These are phyloP conservation scores for Coprinopsis sp. DNA, from an alignment of 768 basidiomycete species.

Conservation along the genomic window DNA sequence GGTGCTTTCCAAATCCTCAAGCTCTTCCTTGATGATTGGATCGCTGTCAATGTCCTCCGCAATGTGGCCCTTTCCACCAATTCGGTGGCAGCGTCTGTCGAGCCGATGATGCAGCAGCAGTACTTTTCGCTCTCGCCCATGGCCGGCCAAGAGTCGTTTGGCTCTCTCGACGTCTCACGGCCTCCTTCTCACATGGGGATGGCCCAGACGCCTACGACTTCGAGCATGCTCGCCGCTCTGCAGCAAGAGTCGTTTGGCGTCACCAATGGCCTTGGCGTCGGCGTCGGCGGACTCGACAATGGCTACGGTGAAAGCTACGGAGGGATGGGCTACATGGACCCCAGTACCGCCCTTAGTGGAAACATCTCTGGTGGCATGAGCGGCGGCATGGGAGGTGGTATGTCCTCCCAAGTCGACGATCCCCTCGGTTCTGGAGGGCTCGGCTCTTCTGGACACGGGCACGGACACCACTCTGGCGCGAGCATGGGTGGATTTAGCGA, in stretches of 20 bases:
- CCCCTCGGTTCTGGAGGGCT: too few relatives aligned
- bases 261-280: neutral
- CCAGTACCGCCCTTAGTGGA: too few relatives aligned
- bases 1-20: constrained; percentile 92
- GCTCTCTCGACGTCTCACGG: constrained; percentile 56
- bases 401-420: too few relatives aligned
- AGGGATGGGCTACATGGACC: too few relatives aligned
- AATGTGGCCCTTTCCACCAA: constrained; percentile 86
- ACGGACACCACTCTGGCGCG: too few relatives aligned
- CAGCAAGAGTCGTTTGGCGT: constrained; percentile 71
- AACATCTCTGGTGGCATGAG: too few relatives aligned
- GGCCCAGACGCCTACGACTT: constrained; percentile 81
- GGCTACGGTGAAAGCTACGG: too few relatives aligned
- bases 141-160: constrained; percentile 80
- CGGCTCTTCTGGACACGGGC: too few relatives aligned
- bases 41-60: constrained; percentile 82
- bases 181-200: constrained; percentile 59
- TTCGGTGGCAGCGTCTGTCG: constrained; percentile 87
- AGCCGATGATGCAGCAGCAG: constrained; percentile 87
- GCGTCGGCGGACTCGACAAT: constrained; percentile 35
- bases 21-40: constrained; percentile 90
- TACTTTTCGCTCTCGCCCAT: constrained; percentile 87
- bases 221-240: constrained; percentile 86
- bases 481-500: too few relatives aligned
- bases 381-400: too few relatives aligned